A percentile compares a stretch with the other conserved stretches of the same genome.
These are phyloP conservation scores for Septoria petroselini DNA, from an alignment of 2,329 filamentous ascomycete species.

Conservation along the genomic window DNA sequence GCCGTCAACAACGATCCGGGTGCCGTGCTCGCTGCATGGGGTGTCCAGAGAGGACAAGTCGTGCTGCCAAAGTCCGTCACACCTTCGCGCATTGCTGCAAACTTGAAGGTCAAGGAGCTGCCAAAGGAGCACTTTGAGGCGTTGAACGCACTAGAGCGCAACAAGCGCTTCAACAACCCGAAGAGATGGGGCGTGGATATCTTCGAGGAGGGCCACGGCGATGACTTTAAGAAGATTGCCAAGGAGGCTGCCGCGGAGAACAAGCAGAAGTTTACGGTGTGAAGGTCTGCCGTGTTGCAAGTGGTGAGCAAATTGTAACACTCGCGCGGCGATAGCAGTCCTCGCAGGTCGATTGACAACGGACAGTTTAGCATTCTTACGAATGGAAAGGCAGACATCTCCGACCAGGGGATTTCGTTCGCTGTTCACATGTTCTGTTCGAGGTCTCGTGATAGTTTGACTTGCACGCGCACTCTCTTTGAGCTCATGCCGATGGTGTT, in stretches of 20 bases:
- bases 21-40: slow-evolving; percentile 22
- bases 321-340: too few species aligned
- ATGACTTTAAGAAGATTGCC: slow-evolving; percentile 38
- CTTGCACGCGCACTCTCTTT: too few species aligned
- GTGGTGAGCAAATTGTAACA: too few species aligned
- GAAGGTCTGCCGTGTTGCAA: background rate
- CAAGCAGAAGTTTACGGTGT: slow-evolving; percentile 36
- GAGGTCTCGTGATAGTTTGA: too few species aligned
- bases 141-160: slow-evolving; percentile 43
- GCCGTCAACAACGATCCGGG: slow-evolving; percentile 19
- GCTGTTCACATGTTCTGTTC: too few species aligned
- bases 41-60: slow-evolving; percentile 22
- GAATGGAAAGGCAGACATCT: too few species aligned
- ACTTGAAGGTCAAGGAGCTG: slow-evolving; percentile 34
- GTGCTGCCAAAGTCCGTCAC: slow-evolving; percentile 28
- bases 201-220: slow-evolving; percentile 45
- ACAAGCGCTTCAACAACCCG: slow-evolving; percentile 48
- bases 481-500: too few species aligned
- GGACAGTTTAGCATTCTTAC: too few species aligned
- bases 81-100: slow-evolving; percentile 27
- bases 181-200: slow-evolving; percentile 47
- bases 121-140: slow-evolving; percentile 39
- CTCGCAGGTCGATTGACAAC: too few species aligned
- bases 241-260: slow-evolving; percentile 39
- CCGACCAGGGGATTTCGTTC: too few species aligned